phyloP scores from a whole-genome alignment of 441 rosid species.

The Sinapis alba region DNA sequence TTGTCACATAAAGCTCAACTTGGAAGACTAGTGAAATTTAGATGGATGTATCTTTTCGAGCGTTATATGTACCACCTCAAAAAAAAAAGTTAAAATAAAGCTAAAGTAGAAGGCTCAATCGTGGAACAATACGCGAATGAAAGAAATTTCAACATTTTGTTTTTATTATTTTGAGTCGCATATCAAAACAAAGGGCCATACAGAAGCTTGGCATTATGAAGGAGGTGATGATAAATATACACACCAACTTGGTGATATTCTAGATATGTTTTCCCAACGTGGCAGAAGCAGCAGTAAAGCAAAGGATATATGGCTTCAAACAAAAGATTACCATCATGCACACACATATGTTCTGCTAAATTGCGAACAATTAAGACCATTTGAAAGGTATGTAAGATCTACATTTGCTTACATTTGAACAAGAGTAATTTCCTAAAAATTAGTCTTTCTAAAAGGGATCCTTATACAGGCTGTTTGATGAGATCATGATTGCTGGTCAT shows the following conservation, averaged over 20 bases:
- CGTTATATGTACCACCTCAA: not conserved
- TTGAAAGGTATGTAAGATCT: not conserved
- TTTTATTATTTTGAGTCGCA: not conserved
- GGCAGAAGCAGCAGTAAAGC: not conserved
- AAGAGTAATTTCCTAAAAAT: not conserved
- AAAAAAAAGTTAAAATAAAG: not conserved
- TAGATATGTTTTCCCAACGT: not conserved
- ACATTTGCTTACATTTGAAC: not conserved
- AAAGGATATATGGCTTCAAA: not conserved
- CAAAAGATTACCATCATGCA: not conserved
- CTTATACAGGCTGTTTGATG: not conserved
- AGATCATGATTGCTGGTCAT: not conserved
- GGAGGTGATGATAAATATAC: not conserved
- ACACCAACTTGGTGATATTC: not conserved
- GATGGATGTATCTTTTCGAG: not conserved
- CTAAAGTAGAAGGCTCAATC: not conserved
- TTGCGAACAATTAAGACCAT: not conserved
- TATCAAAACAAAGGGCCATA: not conserved
- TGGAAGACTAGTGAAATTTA: not conserved
- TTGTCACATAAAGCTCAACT: not conserved
- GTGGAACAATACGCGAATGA: not conserved
- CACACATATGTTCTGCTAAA: constrained; percentile 8
- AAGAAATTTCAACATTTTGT: not conserved
- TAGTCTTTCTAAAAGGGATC: not conserved
- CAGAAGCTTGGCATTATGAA: not conserved